Base-by-base conservation (phyloP, 768 basidiomycete species). In the Tylopilus rubrobrunneus region DNA sequence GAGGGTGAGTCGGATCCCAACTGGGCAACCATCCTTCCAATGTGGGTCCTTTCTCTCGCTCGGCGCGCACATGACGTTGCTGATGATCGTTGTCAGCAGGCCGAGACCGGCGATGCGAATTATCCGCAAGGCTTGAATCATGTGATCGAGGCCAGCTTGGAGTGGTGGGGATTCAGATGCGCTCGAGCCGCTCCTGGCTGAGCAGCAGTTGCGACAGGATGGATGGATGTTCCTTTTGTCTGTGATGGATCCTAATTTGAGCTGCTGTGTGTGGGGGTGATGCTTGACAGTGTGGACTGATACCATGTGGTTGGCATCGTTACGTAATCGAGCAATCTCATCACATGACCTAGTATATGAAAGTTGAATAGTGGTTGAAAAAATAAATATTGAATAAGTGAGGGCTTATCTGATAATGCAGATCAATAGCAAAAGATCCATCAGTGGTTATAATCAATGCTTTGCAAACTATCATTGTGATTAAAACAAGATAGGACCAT, bases 21-120 rank as follows among this genome's bases (percentile, higher is more conserved):
- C 51, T 88, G 86, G 87, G 83, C 84, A 46, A 67, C 87, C 64
- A 85, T 87, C 8, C 80, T 81, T 82, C 86, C 7, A 82, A 85
- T 64, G 87, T 87, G 72, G 63, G 66, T 11, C 14, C 21, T 39
- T 29, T n/a, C 6, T 14, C 17, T 7, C 45, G 15, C 6, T 3
- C 34, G 46, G 37, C 17, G 14, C n/a, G 45, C 1, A 6, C 7
- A 4, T 23, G 29, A 28, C 19, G 14, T 48, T 19, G 31, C 23
- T 56, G 29, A 62, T 29, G 34, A 10, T 12, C 11, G 11, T 17
- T 9, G 37, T 12, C 51, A 59, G 64, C 59, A 75, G 76, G 70
- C 65, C 47, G 67, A 67, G 52, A 64, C 56, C 51, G 66, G 51
- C 31, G 71, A 78, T 19, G 75, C 75, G 2, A 76, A 76, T 23